Evolutionary conservation across 139 green algal genomes (phyloP).

Genomic region (Tetradesmus obliquus): DNA sequence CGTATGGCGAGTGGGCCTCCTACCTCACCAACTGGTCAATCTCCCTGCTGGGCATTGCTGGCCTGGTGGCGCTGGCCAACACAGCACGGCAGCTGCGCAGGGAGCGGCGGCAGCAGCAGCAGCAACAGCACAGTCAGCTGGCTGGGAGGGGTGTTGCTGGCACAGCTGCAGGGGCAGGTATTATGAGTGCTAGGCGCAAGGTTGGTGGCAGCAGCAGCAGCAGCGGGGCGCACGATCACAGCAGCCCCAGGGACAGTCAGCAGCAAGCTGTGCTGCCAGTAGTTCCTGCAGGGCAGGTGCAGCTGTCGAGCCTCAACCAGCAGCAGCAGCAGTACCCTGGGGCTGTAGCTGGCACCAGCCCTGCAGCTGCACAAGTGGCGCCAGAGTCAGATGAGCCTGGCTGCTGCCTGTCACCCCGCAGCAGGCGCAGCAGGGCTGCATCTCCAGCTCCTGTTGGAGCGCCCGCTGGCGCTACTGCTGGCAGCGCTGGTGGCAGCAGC

Average conservation of each 20-base stretch:
- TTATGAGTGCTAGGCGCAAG: background rate
- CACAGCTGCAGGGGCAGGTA: background rate
- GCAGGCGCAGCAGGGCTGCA: background rate
- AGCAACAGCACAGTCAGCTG: background rate
- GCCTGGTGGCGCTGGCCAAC: conserved; percentile 1
- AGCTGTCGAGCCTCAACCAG: background rate
- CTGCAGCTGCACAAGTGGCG: background rate
- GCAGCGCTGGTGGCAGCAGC: background rate
- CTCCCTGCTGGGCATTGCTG: conserved; percentile 26
- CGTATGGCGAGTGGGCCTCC: conserved; percentile 15
- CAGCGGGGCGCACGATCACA: background rate
- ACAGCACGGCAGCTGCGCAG: conserved; percentile 25
- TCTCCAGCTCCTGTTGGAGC: background rate
- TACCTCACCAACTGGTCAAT: conserved; percentile 55
- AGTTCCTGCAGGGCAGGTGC: background rate
- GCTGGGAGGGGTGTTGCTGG: background rate
- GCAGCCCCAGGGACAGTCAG: background rate
- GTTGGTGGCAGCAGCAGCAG: background rate
- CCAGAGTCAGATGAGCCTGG: background rate
- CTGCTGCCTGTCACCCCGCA: background rate
- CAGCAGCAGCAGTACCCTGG: background rate
- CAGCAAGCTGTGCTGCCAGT: background rate
- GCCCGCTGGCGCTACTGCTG: background rate
- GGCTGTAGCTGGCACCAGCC: background rate
- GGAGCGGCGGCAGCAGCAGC: background rate